Base-by-base conservation (phyloP, 176 grass and related monocot genomes). In the Avena eriantha region DNA sequence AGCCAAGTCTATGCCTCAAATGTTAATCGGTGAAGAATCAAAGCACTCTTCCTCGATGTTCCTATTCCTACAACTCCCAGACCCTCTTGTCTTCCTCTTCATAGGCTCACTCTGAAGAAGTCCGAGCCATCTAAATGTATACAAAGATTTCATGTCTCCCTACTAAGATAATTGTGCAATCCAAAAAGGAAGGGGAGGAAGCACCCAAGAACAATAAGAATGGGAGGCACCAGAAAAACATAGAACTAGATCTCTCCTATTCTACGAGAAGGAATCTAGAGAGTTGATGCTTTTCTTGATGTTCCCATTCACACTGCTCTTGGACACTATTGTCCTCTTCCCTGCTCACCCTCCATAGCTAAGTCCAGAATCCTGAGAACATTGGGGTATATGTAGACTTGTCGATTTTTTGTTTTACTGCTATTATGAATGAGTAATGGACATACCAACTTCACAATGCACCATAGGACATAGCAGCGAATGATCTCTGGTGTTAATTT, bases 171-270 rank as follows among this genome's bases (percentile, higher is more conserved):
- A 73, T 12, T 46, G 11, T 23, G 55, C 12, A 8, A 36, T 41
- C 36, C 17, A 35, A 35, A 35, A 55, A 77, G 49, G 49, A 77
- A 56, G 49, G 18, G 50, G 29, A 56, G 35, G 51, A 29, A 56
- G 75, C 18, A 35, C 75, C 10, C 26, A 56, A 56, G 50, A 77
- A 56, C 8, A 15, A 79, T 79, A 79, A 34, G 77, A 79, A 79
- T 47, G 78, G n/a, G 78, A 64, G 36, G 57, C 58, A 64, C 29
- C 19, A 21, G 53, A 54, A 78, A 78, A 78, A 56, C 29, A 31
- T 13, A 5, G 10, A 77, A 21, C 26, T 17, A 36, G 19, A 8
- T 56, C 26, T 35, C 50, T 19, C 26, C 50, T 10, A 36, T n/a
- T 4, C 1, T 14, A 36, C 16, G 8, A 24, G 21, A 23, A 12